A percentile compares a stretch with the other conserved stretches of the same genome.
Conservation (phyloP, 2,329 filamentous ascomycete species). For the Aureobasidium leucospermi region DNA sequence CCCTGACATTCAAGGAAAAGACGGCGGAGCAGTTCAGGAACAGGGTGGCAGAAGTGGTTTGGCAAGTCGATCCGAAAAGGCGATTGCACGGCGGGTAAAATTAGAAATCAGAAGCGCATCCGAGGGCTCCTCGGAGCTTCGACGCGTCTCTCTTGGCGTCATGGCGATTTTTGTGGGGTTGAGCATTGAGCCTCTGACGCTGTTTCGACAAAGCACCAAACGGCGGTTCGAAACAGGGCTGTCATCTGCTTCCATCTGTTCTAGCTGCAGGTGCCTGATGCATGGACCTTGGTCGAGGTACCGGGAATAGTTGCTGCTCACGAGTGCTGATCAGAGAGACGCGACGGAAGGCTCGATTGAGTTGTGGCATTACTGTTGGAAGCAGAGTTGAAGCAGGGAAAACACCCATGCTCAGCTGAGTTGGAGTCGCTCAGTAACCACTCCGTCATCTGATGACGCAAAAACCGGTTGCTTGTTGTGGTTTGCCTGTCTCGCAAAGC, state of each 20-base stretch:
- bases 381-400: neutral
- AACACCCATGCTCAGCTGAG: neutral
- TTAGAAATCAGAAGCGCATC: neutral
- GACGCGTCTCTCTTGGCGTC: neutral
- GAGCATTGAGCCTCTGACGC: neutral
- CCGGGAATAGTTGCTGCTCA: neutral
- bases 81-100: neutral
- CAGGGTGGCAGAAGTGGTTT: neutral
- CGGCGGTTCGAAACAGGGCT: neutral
- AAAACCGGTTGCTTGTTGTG: slow-evolving; percentile 1
- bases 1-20: neutral
- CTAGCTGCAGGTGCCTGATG: neutral
- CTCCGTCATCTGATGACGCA: slow-evolving; percentile 5
- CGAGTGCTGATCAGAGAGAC: neutral
- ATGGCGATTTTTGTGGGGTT: slow-evolving; percentile 6
- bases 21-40: neutral
- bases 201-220: neutral
- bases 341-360: neutral
- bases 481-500: neutral
- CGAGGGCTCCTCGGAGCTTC: neutral
- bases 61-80: neutral
- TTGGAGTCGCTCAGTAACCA: neutral
- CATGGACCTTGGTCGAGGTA: neutral
- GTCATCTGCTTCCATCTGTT: slow-evolving; percentile 3
- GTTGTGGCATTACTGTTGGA: neutral